Evolutionary conservation across 1,139 yeast genomes (phyloP).

Genomic region (Blastobotrys ciferrii): DNA sequence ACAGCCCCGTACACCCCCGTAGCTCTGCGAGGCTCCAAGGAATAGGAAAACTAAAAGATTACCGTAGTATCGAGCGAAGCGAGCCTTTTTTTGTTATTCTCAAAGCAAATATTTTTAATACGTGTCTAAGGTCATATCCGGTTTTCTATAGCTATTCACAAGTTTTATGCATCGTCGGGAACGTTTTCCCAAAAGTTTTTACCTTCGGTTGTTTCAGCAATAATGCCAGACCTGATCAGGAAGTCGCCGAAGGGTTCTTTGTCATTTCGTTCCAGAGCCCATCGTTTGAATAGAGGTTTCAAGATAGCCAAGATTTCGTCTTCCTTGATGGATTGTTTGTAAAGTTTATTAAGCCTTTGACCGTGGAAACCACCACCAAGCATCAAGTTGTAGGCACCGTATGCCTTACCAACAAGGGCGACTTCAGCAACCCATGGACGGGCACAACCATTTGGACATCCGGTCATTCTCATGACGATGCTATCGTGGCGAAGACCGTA

Average conservation of each 20-base stretch:
- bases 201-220: conserved; percentile 87
- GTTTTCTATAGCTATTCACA: too few relatives aligned
- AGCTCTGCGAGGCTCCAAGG: too few relatives aligned
- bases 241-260: conserved; percentile 97
- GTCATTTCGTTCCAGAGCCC: conserved; percentile 88
- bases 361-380: conserved; percentile 98
- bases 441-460: conserved; percentile 98
- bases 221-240: conserved; percentile 78
- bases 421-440: conserved; percentile 98
- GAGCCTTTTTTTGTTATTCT: too few relatives aligned
- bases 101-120: too few relatives aligned
- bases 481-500: conserved; percentile 93
- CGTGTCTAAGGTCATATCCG: not conserved
- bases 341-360: conserved; percentile 86
- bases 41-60: too few relatives aligned
- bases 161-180: conserved; percentile 55
- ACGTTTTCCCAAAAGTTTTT: conserved; percentile 92
- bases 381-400: conserved; percentile 89
- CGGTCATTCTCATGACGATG: conserved; percentile 97
- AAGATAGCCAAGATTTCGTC: conserved; percentile 77
- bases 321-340: conserved; percentile 84
- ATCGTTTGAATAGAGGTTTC: conserved; percentile 85
- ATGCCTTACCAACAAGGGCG: conserved; percentile 93
- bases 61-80: too few relatives aligned
- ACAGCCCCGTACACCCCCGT: too few relatives aligned